Conservation (phyloP, 768 basidiomycete genomes). For the Mycena epipterygia region DNA sequence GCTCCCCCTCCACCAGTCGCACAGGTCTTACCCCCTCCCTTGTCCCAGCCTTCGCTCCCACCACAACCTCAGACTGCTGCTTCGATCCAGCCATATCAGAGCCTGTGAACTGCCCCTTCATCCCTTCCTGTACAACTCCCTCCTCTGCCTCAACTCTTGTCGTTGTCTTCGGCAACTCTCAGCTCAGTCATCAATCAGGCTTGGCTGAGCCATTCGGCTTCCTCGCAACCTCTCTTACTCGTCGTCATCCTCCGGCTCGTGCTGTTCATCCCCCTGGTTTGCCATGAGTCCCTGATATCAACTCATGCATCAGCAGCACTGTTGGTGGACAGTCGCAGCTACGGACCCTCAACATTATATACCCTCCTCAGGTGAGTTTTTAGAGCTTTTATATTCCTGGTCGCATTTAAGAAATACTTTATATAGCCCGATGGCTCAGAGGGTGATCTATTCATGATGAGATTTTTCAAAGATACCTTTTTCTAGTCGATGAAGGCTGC, state of each 20-base stretch:
- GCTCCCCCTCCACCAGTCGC: too few species aligned
- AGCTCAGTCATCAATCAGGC: constrained; percentile 16
- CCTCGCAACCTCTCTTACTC: constrained; percentile 13
- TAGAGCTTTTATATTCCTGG: background rate
- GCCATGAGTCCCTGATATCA: background rate
- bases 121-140: constrained; percentile 1
- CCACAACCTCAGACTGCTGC: background rate
- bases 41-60: too few species aligned
- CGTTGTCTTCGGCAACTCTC: constrained; percentile 2
- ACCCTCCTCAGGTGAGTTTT: constrained; percentile 8
- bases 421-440: background rate
- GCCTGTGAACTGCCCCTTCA: background rate
- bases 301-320: constrained; percentile 2
- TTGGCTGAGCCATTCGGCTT: constrained; percentile 9
- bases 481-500: background rate
- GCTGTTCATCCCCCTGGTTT: background rate
- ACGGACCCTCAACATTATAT: background rate
- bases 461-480: constrained; percentile 6
- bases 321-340: background rate
- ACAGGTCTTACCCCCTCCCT: too few species aligned
- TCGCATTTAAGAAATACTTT: background rate
- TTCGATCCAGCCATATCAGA: constrained; percentile 11
- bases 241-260: constrained; percentile 4
- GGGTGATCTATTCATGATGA: background rate
- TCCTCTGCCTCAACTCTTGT: constrained; percentile 8